Percentiles rank a stretch among this genome's conserved stretches.
Conservation (phyloP, 306 rosid species). For the Macrotyloma uniflorum region DNA sequence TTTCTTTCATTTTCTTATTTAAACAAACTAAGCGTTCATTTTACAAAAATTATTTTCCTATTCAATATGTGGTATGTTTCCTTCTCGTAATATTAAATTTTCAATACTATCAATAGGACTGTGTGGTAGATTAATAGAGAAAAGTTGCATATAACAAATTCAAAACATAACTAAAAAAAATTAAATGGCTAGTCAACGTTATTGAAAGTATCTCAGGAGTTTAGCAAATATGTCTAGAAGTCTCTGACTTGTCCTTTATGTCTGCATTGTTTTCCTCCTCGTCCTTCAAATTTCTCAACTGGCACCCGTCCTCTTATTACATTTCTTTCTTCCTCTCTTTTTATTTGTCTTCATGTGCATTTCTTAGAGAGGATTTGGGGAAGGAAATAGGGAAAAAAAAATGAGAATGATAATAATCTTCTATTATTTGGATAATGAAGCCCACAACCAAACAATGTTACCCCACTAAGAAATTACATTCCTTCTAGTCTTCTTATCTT, state of each 20-base stretch:
- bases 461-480: too few species aligned
- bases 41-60: not conserved
- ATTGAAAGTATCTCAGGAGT: not conserved
- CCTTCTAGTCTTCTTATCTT: too few species aligned
- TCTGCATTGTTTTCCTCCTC: not conserved
- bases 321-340: not conserved
- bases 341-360: not conserved
- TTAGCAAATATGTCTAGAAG: not conserved
- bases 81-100: not conserved
- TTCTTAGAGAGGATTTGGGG: not conserved
- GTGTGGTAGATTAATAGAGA: not conserved
- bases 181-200: not conserved
- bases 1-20: not conserved
- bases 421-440: not conserved
- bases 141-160: not conserved
- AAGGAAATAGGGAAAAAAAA: not conserved
- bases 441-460: too few species aligned
- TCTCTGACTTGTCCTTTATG: not conserved
- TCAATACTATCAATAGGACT: not conserved
- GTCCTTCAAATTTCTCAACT: not conserved
- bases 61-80: not conserved
- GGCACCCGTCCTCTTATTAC: not conserved
- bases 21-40: not conserved
- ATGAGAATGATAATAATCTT: not conserved
- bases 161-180: not conserved